Percentiles rank a stretch among this genome's conserved stretches.
Conservation (phyloP, 306 rosid species). For the Cucumis cinereus region DNA sequence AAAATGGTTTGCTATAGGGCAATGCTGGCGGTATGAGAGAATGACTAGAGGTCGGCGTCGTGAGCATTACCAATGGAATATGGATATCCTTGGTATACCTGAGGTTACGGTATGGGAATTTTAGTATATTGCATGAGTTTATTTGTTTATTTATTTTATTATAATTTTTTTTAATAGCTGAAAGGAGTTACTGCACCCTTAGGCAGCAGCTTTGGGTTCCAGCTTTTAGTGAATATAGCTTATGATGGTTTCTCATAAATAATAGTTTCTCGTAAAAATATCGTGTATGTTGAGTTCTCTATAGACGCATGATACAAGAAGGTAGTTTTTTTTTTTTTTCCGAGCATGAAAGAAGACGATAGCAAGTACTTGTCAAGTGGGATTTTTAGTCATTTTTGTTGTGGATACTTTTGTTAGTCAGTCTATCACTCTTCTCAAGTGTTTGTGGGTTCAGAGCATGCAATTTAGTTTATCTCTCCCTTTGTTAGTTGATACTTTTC, state of each 20-base stretch:
- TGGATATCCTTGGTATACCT: slow-evolving; percentile 90
- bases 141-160: no score
- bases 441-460: neutral
- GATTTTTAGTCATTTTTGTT: neutral
- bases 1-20: slow-evolving; percentile 98
- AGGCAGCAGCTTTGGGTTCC: neutral
- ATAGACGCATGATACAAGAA: neutral
- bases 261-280: neutral
- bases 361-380: neutral
- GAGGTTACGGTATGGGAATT: slow-evolving; percentile 55
- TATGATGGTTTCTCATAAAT: no score
- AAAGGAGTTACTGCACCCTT: neutral
- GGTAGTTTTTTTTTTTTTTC: neutral
- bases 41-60: slow-evolving; percentile 96
- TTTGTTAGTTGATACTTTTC: neutral
- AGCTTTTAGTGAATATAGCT: neutral
- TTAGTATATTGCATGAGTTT: neutral
- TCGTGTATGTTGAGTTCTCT: neutral
- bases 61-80: slow-evolving; percentile 97
- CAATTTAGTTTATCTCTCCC: neutral
- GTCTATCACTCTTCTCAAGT: neutral
- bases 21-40: slow-evolving; percentile 97
- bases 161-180: no score
- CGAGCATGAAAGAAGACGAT: neutral
- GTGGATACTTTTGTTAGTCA: neutral